These are phyloP conservation scores for Nitzschia sp. DNA, from an alignment of 108 stramenopile genomes.

Conservation along the genomic window DNA sequence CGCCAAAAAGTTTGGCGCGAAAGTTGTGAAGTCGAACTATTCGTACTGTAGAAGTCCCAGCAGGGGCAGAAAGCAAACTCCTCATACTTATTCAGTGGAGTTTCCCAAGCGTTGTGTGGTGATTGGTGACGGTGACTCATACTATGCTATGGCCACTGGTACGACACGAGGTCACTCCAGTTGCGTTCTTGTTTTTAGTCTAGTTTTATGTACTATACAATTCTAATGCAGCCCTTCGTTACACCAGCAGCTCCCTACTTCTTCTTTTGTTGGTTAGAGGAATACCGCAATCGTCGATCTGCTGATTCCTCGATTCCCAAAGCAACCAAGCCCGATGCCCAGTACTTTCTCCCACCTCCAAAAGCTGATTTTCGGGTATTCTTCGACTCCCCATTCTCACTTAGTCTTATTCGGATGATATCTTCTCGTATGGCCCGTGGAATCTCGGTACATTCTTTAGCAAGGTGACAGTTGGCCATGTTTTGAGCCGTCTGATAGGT, in stretches of 20 bases:
- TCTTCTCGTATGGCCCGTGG: conserved; percentile 17
- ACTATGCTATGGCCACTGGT: too few relatives aligned
- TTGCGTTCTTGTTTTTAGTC: background rate
- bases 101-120: background rate
- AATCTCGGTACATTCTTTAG: conserved; percentile 22
- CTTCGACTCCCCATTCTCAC: conserved; percentile 12
- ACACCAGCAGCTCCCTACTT: background rate
- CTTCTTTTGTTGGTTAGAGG: background rate
- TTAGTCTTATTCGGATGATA: conserved; percentile 5
- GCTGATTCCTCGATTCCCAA: conserved; percentile 1
- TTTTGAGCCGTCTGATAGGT: conserved; percentile 46
- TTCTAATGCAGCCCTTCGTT: background rate
- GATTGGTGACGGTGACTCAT: too few relatives aligned
- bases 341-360: conserved; percentile 15
- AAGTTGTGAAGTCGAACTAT: too few relatives aligned
- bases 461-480: conserved; percentile 35
- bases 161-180: background rate
- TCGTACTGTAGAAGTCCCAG: too few relatives aligned
- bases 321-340: conserved; percentile 12
- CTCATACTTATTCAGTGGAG: too few relatives aligned
- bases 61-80: conserved; percentile 1
- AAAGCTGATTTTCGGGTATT: conserved; percentile 19
- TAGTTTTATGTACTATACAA: too few relatives aligned
- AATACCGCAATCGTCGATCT: conserved; percentile 4
- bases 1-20: background rate